Evolutionary conservation across 2,329 filamentous ascomycete genomes (phyloP).

Genomic region (Pseudocercospora cruenta): DNA sequence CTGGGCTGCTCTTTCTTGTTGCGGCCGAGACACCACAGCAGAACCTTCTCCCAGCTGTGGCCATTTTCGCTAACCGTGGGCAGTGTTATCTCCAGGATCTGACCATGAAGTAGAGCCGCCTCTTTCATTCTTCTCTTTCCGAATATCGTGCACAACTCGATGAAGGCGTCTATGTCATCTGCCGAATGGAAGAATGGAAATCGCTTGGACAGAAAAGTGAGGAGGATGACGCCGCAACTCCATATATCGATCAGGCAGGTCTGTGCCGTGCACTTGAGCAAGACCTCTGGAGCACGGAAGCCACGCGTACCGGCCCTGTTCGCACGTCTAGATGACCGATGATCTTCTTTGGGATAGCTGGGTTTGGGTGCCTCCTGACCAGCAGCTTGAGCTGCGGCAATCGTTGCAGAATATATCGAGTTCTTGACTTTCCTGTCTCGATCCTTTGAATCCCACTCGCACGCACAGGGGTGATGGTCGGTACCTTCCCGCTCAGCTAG

Average conservation of each 20-base stretch:
- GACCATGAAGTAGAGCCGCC: slow-evolving; percentile 81
- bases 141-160: slow-evolving; percentile 96
- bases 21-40: slow-evolving; percentile 88
- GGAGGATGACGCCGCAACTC: slow-evolving; percentile 93
- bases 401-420: slow-evolving; percentile 63
- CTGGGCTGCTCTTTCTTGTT: slow-evolving; percentile 56
- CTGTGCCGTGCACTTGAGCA: slow-evolving; percentile 96
- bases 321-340: slow-evolving; percentile 81
- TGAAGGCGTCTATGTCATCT: slow-evolving; percentile 97
- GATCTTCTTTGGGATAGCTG: slow-evolving; percentile 88
- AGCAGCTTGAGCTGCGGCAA: slow-evolving; percentile 34
- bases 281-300: slow-evolving; percentile 92
- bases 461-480: slow-evolving; percentile 80
- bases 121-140: slow-evolving; percentile 81
- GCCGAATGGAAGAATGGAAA: slow-evolving; percentile 99
- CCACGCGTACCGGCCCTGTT: slow-evolving; percentile 94
- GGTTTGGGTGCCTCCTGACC: slow-evolving; percentile 43
- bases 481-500: slow-evolving; percentile 76
- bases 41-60: slow-evolving; percentile 88
- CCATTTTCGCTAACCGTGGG: slow-evolving; percentile 85
- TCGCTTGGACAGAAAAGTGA: slow-evolving; percentile 88
- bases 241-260: slow-evolving; percentile 92
- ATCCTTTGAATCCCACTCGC: slow-evolving; percentile 66
- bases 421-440: slow-evolving; percentile 62
- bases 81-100: slow-evolving; percentile 89